Conservation (phyloP, 2,329 filamentous ascomycete species). For the Phoma sp. region DNA sequence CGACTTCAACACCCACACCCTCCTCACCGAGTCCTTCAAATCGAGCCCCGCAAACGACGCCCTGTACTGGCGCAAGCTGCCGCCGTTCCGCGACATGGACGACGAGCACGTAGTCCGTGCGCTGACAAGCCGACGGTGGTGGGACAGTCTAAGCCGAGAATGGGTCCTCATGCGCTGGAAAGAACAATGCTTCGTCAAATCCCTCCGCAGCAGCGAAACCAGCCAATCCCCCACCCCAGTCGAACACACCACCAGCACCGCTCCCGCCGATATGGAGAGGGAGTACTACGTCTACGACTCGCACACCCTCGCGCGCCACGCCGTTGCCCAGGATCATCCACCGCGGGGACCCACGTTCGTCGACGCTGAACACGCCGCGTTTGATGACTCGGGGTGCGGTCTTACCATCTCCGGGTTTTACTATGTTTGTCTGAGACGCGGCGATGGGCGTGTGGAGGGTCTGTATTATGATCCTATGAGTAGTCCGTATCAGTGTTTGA, state of each 20-base stretch:
- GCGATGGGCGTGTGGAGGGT: constrained; percentile 58
- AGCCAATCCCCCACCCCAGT: constrained; percentile 11
- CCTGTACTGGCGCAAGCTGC: constrained; percentile 58
- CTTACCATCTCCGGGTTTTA: constrained; percentile 64
- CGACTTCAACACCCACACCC: constrained; percentile 61
- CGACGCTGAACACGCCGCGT: constrained; percentile 33
- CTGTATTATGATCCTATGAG: constrained; percentile 64
- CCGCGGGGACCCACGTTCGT: not conserved
- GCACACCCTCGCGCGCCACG: constrained; percentile 8
- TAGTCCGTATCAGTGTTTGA: constrained; percentile 61
- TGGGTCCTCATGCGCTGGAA: constrained; percentile 67
- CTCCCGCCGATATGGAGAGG: not conserved
- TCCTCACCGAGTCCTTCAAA: constrained; percentile 61
- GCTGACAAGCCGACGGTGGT: constrained; percentile 52
- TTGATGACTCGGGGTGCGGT: constrained; percentile 51
- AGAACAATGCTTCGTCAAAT: constrained; percentile 58
- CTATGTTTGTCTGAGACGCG: constrained; percentile 58
- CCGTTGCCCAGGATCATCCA: not conserved
- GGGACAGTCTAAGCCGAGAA: constrained; percentile 51
- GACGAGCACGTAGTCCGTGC: constrained; percentile 54
- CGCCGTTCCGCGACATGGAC: constrained; percentile 50
- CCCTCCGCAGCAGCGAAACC: constrained; percentile 27
- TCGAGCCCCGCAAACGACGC: constrained; percentile 55
- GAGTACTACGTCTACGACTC: constrained; percentile 7
- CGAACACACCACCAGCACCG: not conserved